Conservation (phyloP, 768 basidiomycete species). For the Kwoniella sp. region DNA sequence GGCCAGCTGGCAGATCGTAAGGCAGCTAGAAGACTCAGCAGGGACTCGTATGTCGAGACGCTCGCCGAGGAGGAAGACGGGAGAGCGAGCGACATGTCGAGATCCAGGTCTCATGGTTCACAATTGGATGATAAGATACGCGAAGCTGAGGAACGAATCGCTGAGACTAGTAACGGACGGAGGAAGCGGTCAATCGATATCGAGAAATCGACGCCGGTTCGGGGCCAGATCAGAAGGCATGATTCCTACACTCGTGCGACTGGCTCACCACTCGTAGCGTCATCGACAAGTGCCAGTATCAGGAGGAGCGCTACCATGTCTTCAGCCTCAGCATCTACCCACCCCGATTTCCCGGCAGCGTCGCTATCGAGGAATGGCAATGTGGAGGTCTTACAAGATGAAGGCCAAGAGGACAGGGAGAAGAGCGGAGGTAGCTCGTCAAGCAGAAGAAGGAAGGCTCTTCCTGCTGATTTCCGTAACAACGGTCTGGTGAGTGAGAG, state of each 20-base stretch:
- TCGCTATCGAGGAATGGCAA: not conserved
- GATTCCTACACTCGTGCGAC: conserved; percentile 14
- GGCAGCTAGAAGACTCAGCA: conserved; percentile 9
- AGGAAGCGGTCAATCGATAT: conserved; percentile 8
- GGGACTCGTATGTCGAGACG: conserved; percentile 11
- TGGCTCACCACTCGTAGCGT: conserved; percentile 9
- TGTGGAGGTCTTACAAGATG: conserved; percentile 6
- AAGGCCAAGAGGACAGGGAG: conserved; percentile 30
- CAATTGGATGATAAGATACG: conserved; percentile 27
- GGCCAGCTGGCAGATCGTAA: not conserved
- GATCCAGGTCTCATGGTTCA: conserved; percentile 16
- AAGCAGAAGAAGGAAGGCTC: conserved; percentile 36
- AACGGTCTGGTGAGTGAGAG: conserved; percentile 29
- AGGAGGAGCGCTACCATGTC: conserved; percentile 22
- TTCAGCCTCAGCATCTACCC: not conserved
- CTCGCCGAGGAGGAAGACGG: conserved; percentile 4
- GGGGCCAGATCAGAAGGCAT: conserved; percentile 5
- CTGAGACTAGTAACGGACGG: conserved; percentile 3
- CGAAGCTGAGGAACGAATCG: conserved; percentile 26
- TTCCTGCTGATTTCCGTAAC: conserved; percentile 41
- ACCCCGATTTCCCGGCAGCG: conserved; percentile 8
- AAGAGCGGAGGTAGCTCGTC: conserved; percentile 40
- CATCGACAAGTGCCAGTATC: conserved; percentile 7
- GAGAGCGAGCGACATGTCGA: conserved; percentile 1
- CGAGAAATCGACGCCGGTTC: conserved; percentile 5